A percentile compares a stretch with the other conserved stretches of the same genome.
phyloP scores from a whole-genome alignment of 495 filamentous ascomycete species.

The Tuber calosporum region DNA sequence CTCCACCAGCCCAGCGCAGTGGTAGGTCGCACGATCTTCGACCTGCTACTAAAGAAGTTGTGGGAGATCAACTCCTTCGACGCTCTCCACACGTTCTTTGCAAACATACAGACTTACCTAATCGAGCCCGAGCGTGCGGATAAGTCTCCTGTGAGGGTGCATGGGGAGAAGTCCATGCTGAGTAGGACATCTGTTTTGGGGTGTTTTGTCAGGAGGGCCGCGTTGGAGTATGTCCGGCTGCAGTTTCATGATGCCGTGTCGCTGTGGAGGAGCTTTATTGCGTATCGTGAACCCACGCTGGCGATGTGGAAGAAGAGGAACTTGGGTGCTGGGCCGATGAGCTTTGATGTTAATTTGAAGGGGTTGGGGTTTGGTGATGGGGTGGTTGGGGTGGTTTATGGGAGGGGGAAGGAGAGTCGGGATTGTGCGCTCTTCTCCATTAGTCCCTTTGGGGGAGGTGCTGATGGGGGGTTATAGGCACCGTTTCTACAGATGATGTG shows the following conservation, averaged over 20 bases:
- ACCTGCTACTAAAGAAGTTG: conserved; percentile 71
- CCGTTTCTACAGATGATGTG: conserved; percentile 71
- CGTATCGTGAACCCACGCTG: conserved; percentile 69
- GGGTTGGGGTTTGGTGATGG: conserved; percentile 42
- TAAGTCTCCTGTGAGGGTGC: conserved; percentile 28
- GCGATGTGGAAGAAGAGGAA: conserved; percentile 62
- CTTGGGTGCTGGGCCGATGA: conserved; percentile 54
- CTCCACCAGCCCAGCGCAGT: conserved; percentile 36
- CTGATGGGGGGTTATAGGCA: conserved; percentile 13
- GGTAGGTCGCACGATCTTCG: conserved; percentile 71
- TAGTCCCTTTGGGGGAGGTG: background rate
- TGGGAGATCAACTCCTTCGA: conserved; percentile 80
- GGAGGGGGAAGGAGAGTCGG: conserved; percentile 30
- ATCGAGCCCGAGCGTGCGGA: conserved; percentile 43
- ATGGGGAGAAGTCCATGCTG: conserved; percentile 34
- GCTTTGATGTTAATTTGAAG: conserved; percentile 53
- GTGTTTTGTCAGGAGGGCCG: conserved; percentile 67
- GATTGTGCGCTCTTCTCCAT: conserved; percentile 14
- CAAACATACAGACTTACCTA: conserved; percentile 49
- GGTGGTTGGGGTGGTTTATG: conserved; percentile 56
- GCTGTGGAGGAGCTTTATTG: conserved; percentile 72
- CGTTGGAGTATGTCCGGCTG: conserved; percentile 70
- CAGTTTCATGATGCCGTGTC: conserved; percentile 68
- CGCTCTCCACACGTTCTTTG: conserved; percentile 65
- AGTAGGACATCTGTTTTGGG: conserved; percentile 72